These are phyloP conservation scores for baker's yeast (Saccharomyces cerevisiae) DNA, from an alignment of 805 yeast species.

Conservation along the genomic window DNA sequence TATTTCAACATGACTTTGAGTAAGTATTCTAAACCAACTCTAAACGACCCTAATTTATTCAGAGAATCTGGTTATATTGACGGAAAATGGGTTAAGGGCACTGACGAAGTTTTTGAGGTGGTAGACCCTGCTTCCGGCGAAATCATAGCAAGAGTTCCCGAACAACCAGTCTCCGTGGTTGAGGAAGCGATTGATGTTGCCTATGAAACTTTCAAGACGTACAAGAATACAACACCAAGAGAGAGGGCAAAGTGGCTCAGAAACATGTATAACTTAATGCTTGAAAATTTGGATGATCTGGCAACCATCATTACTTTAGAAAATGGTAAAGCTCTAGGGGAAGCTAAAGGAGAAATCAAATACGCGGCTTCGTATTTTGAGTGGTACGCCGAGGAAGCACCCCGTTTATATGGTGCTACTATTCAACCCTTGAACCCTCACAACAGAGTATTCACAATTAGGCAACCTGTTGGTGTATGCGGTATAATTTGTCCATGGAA, in stretches of 20 bases:
- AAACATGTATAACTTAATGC: slow-evolving; percentile 42
- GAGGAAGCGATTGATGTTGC: slow-evolving; percentile 49
- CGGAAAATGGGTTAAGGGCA: slow-evolving; percentile 57
- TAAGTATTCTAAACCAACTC: slow-evolving; percentile 15
- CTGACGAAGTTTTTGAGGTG: slow-evolving; percentile 47
- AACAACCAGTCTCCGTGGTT: slow-evolving; percentile 50
- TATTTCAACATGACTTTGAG: neutral
- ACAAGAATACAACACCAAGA: slow-evolving; percentile 40
- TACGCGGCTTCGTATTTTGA: slow-evolving; percentile 70
- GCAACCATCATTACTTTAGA: slow-evolving; percentile 51
- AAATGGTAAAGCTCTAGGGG: slow-evolving; percentile 50
- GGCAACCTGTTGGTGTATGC: slow-evolving; percentile 57
- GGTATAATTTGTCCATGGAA: slow-evolving; percentile 62
- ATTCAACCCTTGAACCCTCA: slow-evolving; percentile 46
- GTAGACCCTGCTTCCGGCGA: slow-evolving; percentile 68
- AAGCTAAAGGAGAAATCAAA: slow-evolving; percentile 47
- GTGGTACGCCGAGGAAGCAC: slow-evolving; percentile 74
- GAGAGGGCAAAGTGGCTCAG: slow-evolving; percentile 45
- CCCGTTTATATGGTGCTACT: slow-evolving; percentile 47
- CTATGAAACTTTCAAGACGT: slow-evolving; percentile 37
- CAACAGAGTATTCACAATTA: slow-evolving; percentile 45
- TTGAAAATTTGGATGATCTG: slow-evolving; percentile 48
- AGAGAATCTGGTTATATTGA: slow-evolving; percentile 57
- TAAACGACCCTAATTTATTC: slow-evolving; percentile 44
- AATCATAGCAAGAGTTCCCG: slow-evolving; percentile 50